Evolutionary conservation across 2,329 filamentous ascomycete genomes (phyloP), one percentile per base, ranked within the genome.

Genomic region (Colletotrichum higginsianum): DNA sequence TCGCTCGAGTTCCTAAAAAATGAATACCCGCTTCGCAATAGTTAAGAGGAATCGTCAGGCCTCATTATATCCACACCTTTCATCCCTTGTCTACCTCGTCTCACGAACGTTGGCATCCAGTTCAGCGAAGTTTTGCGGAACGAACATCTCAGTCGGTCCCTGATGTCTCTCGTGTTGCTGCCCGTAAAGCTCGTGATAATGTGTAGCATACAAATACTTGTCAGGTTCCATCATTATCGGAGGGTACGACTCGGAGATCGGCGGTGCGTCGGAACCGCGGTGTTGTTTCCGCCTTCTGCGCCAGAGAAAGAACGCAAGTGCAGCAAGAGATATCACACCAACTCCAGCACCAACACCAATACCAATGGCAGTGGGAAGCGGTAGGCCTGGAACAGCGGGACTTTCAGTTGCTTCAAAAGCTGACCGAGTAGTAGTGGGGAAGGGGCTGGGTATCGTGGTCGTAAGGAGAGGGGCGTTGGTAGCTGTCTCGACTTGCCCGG

Each of bases 261-360:
- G 49, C 11, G 35, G 46, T 3, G 21, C 30, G 4, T 52, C 35
- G 18, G 23, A n/a, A 21, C 12, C 18, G 8, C 49, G 23, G 9
- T 21, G 16, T 21, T 64, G 61, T 21, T 30, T 53, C 11, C 61
- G 49, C 38, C 23, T 64, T 13, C 61, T 64, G 15, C 47, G 46
- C 30, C 61, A 55, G 1, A 55, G 16, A 7, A 35, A 53, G 16
- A 64, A 53, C 21, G 38, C 61, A 13, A 64, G 61, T 15, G 21
- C 16, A 7, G 23, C 15, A 12, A 64, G 15, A 2, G 49, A 38
- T 18, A 46, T 55, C 16, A 30, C 38, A 6, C 49, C 49, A 6
- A 18, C 49, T 18, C 21, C 49, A 46, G 30, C n/a, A 16, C 61
- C 49, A 3, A 63, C 38, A 26, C 38, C 61, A n/a, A 63, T 21